Evolutionary conservation across 208 protist genomes (phyloP).

Genomic region (Sergeia podlipaevii): DNA sequence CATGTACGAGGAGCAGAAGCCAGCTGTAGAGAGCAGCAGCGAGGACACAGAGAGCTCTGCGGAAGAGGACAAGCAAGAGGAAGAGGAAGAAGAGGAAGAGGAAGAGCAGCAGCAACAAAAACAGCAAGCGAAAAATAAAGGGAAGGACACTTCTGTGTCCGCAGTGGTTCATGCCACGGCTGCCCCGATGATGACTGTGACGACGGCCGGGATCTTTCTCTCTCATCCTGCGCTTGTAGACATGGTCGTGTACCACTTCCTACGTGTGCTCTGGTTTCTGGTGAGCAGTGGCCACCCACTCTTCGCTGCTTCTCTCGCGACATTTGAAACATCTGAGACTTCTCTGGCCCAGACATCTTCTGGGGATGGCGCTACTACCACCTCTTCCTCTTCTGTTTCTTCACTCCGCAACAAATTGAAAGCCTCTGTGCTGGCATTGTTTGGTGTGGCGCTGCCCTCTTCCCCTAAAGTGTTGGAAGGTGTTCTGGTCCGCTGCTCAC

Average conservation of each 20-base stretch:
- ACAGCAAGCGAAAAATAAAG: slow-evolving; percentile 1
- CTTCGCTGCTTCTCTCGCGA: slow-evolving; percentile 5
- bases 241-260: slow-evolving; percentile 27
- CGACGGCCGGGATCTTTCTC: slow-evolving; percentile 6
- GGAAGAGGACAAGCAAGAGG: background rate
- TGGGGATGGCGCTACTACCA: slow-evolving; percentile 1
- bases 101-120: slow-evolving; percentile 6
- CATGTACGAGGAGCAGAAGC: background rate
- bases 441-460: background rate
- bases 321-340: background rate
- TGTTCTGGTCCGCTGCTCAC: slow-evolving; percentile 45
- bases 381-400: slow-evolving; percentile 18
- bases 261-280: slow-evolving; percentile 47
- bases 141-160: background rate
- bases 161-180: background rate
- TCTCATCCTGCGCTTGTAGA: slow-evolving; percentile 28
- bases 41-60: background rate
- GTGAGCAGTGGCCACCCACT: slow-evolving; percentile 39
- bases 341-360: background rate
- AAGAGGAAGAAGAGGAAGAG: slow-evolving; percentile 5
- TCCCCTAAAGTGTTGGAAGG: slow-evolving; percentile 9
- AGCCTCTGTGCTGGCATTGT: background rate
- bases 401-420: background rate
- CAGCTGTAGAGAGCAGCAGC: slow-evolving; percentile 8
- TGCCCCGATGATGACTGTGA: background rate